A percentile compares a stretch with the other conserved stretches of the same genome.
Conservation (phyloP, 257 asterid genomes). For the Thymus quinquecostatus region DNA sequence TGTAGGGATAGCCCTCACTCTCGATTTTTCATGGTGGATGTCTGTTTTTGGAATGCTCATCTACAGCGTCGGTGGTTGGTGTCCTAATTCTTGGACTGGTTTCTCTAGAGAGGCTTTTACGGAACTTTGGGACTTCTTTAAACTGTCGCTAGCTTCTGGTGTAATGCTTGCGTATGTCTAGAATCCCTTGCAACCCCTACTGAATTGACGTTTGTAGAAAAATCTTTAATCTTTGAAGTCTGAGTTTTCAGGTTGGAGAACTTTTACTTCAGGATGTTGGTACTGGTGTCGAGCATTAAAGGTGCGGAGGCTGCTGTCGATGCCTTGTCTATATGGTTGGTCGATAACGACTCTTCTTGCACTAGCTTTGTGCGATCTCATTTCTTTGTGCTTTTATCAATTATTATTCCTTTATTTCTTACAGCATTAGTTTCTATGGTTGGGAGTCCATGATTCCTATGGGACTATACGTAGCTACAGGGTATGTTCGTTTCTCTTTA, state of each 20-base stretch:
- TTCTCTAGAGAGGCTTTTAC: no score
- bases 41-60: constrained; percentile 50
- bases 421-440: no score
- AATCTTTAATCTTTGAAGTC: constrained; percentile 3
- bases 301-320: constrained; percentile 61
- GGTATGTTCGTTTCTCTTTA: constrained; percentile 38
- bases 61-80: constrained; percentile 54
- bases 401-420: neutral
- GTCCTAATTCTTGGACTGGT: constrained; percentile 1
- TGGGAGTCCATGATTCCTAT: constrained; percentile 70
- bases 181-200: no score
- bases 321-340: constrained; percentile 67
- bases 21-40: constrained; percentile 69
- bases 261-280: constrained; percentile 56
- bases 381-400: constrained; percentile 7
- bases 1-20: constrained; percentile 50
- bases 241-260: constrained; percentile 58
- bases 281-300: constrained; percentile 52
- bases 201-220: no score
- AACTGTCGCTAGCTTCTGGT: no score
- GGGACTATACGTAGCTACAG: constrained; percentile 71
- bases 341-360: constrained; percentile 25
- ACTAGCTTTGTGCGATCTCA: no score
- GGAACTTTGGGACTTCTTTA: no score
- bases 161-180: no score